Evolutionary conservation across 352 stramenopile species (phyloP).

Genomic region (Globisporangium nunn): DNA sequence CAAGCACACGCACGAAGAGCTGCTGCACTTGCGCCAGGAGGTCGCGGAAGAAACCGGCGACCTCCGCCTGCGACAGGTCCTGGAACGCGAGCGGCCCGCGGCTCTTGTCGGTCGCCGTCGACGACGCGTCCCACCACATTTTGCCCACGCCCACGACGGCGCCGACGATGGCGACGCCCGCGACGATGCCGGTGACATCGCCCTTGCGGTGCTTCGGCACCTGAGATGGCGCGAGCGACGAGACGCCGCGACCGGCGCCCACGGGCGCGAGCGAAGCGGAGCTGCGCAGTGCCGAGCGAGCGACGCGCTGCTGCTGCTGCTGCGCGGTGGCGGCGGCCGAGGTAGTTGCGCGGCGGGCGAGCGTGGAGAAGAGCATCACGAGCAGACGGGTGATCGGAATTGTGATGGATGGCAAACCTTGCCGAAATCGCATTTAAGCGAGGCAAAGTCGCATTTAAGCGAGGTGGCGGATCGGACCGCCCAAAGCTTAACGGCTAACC

Average conservation of each 20-base stretch:
- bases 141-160: conserved; percentile 70
- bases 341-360: conserved; percentile 23
- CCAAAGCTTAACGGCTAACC: too few species aligned
- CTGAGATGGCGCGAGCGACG: background rate
- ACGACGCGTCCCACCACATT: conserved; percentile 83
- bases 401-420: background rate
- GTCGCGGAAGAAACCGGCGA: conserved; percentile 67
- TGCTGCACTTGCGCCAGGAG: conserved; percentile 52
- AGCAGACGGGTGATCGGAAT: background rate
- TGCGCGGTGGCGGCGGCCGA: conserved; percentile 10
- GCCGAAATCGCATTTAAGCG: too few species aligned
- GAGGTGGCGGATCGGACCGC: too few species aligned
- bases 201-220: conserved; percentile 24
- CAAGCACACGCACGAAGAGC: conserved; percentile 46
- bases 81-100: conserved; percentile 19
- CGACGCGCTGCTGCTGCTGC: conserved; percentile 17
- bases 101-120: conserved; percentile 15
- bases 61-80: conserved; percentile 53
- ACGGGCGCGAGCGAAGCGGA: background rate
- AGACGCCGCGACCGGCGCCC: background rate
- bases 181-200: conserved; percentile 61
- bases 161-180: conserved; percentile 57
- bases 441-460: too few species aligned
- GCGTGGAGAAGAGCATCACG: conserved; percentile 21
- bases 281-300: conserved; percentile 6